Conservation (phyloP, 345 rosid species). For the Dipteronia sinensis region DNA sequence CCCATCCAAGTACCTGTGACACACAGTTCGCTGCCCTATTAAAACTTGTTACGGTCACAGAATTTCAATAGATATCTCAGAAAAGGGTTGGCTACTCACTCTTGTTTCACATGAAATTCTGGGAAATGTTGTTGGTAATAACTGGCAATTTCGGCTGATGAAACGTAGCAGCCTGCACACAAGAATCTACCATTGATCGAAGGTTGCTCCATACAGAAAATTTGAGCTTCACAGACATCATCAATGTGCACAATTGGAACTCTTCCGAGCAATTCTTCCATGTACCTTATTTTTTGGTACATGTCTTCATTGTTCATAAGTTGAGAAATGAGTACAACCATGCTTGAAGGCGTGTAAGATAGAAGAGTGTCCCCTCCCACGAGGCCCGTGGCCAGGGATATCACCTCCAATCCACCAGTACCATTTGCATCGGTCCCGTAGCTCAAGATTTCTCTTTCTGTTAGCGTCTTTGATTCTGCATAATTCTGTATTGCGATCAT, state of each 20-base stretch:
- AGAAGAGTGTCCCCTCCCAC: constrained; percentile 49
- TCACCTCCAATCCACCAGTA: constrained; percentile 35
- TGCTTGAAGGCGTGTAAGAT: constrained; percentile 23
- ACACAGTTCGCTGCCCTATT: not conserved
- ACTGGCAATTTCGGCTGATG: constrained; percentile 24
- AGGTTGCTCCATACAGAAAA: constrained; percentile 39
- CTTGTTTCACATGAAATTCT: constrained; percentile 24
- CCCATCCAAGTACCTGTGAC: constrained; percentile 29
- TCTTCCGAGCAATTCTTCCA: constrained; percentile 43
- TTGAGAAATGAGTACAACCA: constrained; percentile 21
- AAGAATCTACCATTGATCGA: constrained; percentile 41
- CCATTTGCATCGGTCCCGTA: not conserved
- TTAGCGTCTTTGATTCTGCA: constrained; percentile 31
- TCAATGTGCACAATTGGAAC: constrained; percentile 54
- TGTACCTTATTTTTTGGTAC: constrained; percentile 17
- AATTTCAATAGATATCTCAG: not conserved
- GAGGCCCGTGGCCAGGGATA: constrained; percentile 29
- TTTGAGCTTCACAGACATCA: constrained; percentile 44
- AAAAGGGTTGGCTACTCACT: constrained; percentile 13
- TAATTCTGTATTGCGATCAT: constrained; percentile 29
- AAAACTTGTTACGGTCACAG: not conserved
- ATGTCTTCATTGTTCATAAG: not conserved
- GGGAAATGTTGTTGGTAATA: constrained; percentile 24
- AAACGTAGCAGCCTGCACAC: constrained; percentile 17
- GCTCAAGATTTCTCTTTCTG: constrained; percentile 42